A percentile compares a stretch with the other conserved stretches of the same genome.
These are phyloP conservation scores for Acanthamoeba lenticulata DNA, from an alignment of 208 protist genomes.

Conservation along the genomic window DNA sequence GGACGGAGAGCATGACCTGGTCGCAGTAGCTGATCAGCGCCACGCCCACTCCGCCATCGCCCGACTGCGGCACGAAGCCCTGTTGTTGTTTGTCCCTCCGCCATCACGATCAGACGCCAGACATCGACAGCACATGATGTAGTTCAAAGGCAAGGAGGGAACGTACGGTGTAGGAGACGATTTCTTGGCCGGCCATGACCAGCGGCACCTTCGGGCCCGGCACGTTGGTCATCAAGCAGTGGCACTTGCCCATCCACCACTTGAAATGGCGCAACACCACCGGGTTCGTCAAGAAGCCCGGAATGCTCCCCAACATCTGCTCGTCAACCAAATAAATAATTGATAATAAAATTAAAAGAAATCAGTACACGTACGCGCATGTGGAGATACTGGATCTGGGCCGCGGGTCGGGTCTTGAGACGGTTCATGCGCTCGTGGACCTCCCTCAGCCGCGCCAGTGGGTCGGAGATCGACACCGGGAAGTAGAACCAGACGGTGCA, in stretches of 20 bases:
- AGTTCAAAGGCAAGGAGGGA: no score
- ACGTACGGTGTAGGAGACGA: neutral
- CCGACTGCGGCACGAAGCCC: slow-evolving; percentile 18
- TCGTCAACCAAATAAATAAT: neutral
- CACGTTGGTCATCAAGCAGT: slow-evolving; percentile 40
- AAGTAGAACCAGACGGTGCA: slow-evolving; percentile 33
- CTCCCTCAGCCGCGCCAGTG: neutral
- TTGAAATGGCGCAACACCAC: neutral
- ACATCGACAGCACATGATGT: no score
- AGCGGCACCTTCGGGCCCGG: slow-evolving; percentile 6
- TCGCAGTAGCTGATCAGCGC: slow-evolving; percentile 51
- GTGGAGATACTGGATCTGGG: neutral
- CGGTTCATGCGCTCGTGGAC: neutral
- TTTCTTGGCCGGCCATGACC: slow-evolving; percentile 14
- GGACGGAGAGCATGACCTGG: slow-evolving; percentile 25
- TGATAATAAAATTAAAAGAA: neutral
- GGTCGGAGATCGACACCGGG: neutral
- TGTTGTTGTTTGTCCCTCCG: neutral
- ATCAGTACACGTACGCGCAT: neutral
- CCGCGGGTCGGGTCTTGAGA: neutral
- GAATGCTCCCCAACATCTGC: neutral
- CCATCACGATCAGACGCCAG: no score
- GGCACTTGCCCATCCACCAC: slow-evolving; percentile 16
- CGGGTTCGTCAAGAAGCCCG: neutral
- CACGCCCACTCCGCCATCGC: slow-evolving; percentile 15